Conservation (phyloP, 495 filamentous ascomycete genomes). For the Tuber borchii region DNA sequence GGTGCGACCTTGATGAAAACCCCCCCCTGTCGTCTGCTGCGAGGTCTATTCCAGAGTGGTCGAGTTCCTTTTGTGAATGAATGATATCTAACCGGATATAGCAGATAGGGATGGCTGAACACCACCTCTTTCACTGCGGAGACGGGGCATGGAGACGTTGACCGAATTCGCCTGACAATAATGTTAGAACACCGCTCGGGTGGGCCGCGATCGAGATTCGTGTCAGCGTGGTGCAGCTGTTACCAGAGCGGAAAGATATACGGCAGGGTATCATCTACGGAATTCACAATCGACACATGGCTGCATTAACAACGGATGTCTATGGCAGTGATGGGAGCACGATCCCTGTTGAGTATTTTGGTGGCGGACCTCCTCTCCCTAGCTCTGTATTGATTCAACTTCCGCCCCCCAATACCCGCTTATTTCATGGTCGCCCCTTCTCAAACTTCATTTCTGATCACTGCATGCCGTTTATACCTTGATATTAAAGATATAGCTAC, state of each 20-base stretch:
- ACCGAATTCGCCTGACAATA: too few relatives aligned
- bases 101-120: too few relatives aligned
- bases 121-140: too few relatives aligned
- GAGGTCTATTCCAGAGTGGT: too few relatives aligned
- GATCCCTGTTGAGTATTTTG: conserved; percentile 88
- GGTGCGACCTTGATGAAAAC: too few relatives aligned
- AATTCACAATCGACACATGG: conserved; percentile 81
- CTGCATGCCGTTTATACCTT: conserved; percentile 20
- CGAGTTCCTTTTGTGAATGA: too few relatives aligned
- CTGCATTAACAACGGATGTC: conserved; percentile 65
- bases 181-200: too few relatives aligned
- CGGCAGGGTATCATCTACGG: conserved; percentile 87
- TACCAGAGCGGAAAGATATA: too few relatives aligned
- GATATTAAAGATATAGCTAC: neutral
- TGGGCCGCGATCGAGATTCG: too few relatives aligned
- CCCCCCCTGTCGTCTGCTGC: conserved; percentile 77
- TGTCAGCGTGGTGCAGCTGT: conserved; percentile 92
- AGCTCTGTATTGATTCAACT: conserved; percentile 28
- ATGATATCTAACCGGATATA: too few relatives aligned
- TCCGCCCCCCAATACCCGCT: conserved; percentile 6
- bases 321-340: conserved; percentile 67
- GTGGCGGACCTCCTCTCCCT: conserved; percentile 58
- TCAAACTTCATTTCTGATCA: conserved; percentile 36
- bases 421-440: conserved; percentile 15
- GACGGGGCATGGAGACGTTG: too few relatives aligned